Percentiles rank a stretch among this genome's conserved stretches.
Conservation (phyloP, 2,329 filamentous ascomycete genomes). For the Aureobasidium namibiae region DNA sequence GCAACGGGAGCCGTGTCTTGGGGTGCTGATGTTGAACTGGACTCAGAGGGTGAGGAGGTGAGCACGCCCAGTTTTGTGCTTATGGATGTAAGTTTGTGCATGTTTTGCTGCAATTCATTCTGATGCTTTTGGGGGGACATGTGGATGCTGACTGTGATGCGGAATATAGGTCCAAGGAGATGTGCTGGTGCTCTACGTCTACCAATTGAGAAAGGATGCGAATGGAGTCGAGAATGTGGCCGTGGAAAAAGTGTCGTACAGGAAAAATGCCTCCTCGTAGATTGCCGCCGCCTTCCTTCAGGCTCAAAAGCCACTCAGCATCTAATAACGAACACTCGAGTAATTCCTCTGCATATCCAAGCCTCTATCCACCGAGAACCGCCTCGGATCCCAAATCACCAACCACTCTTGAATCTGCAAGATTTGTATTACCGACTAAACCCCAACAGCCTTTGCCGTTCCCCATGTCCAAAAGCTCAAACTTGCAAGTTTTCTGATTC, state of each 20-base stretch:
- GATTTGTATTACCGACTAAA: too few relatives aligned
- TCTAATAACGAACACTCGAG: too few relatives aligned
- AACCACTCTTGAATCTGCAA: too few relatives aligned
- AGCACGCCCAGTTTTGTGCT: conserved; percentile 87
- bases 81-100: conserved; percentile 73
- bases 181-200: conserved; percentile 90
- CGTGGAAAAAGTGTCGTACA: conserved; percentile 49
- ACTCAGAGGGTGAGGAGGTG: conserved; percentile 47
- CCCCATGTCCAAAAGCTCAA: too few relatives aligned
- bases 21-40: conserved; percentile 32
- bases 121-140: too few relatives aligned
- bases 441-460: too few relatives aligned
- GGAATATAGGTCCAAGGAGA: conserved; percentile 76
- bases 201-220: conserved; percentile 49
- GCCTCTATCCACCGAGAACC: too few relatives aligned
- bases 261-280: conserved; percentile 29
- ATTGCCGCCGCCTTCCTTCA: not conserved
- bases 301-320: too few relatives aligned
- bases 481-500: too few relatives aligned
- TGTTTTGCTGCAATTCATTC: too few relatives aligned
- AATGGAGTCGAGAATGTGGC: conserved; percentile 46
- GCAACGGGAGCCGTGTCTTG: conserved; percentile 59
- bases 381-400: too few relatives aligned
- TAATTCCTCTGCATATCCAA: too few relatives aligned
- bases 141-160: conserved; percentile 3